Conservation (phyloP, 495 filamentous ascomycete species). For the Halenospora varia region DNA sequence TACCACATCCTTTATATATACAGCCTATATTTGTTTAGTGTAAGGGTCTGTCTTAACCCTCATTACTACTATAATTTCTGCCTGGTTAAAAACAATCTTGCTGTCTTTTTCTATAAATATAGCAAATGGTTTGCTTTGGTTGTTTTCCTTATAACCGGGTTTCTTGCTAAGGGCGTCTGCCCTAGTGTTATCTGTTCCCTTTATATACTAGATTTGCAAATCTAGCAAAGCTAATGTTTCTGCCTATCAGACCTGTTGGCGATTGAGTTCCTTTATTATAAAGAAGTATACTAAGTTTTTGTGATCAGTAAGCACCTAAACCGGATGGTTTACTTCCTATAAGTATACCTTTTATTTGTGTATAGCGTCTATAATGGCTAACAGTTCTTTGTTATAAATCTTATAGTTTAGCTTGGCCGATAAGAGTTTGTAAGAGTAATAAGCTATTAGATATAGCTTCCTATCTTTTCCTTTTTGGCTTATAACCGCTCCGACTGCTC, state of each 20-base stretch:
- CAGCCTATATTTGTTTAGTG: too few relatives aligned
- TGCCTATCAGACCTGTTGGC: neutral
- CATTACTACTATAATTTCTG: too few relatives aligned
- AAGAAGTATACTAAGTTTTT: constrained; percentile 18
- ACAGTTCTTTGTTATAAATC: constrained; percentile 31
- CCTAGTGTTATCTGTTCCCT: too few relatives aligned
- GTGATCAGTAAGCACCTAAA: constrained; percentile 30
- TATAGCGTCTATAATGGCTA: constrained; percentile 32
- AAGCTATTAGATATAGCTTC: constrained; percentile 24
- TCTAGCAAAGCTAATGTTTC: neutral
- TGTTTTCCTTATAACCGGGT: too few relatives aligned
- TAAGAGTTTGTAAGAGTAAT: constrained; percentile 25
- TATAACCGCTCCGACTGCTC: constrained; percentile 18
- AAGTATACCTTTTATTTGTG: constrained; percentile 29
- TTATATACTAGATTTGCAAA: neutral
- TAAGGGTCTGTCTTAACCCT: too few relatives aligned
- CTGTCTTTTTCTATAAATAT: too few relatives aligned
- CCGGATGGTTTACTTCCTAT: constrained; percentile 13
- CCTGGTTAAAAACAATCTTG: too few relatives aligned
- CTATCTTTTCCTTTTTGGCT: constrained; percentile 15
- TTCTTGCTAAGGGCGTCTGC: too few relatives aligned
- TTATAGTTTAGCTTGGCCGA: constrained; percentile 11
- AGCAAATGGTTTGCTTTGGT: too few relatives aligned
- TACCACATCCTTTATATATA: too few relatives aligned
- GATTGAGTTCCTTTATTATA: neutral